Evolutionary conservation across 2,329 filamentous ascomycete genomes (phyloP).

Genomic region (Sclerotinia glacialis): DNA sequence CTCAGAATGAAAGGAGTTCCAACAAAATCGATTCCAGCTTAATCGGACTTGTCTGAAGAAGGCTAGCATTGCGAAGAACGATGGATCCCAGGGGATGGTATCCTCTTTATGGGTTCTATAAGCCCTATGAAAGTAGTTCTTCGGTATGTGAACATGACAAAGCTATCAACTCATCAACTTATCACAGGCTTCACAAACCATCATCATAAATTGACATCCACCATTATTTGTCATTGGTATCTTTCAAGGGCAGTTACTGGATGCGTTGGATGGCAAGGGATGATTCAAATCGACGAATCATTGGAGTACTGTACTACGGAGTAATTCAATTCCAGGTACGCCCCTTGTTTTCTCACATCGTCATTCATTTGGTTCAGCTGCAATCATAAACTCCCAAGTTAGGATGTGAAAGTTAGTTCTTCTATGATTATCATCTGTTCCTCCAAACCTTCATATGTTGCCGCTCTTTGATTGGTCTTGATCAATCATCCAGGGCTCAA

Average conservation of each 20-base stretch:
- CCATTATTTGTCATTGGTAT: neutral
- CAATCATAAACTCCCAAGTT: neutral
- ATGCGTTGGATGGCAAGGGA: neutral
- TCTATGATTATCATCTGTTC: neutral
- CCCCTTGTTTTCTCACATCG: neutral
- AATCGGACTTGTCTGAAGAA: neutral
- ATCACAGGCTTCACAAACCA: neutral
- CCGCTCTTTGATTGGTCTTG: neutral
- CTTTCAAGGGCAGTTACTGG: neutral
- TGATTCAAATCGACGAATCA: neutral
- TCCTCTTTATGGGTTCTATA: neutral
- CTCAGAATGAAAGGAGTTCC: neutral
- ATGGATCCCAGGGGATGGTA: neutral
- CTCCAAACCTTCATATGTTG: neutral
- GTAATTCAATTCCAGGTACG: neutral
- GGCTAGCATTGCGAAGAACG: neutral
- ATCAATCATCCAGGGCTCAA: neutral
- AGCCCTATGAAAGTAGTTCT: slow-evolving; percentile 2
- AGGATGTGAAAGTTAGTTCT: neutral
- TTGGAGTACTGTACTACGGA: neutral
- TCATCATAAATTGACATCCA: neutral
- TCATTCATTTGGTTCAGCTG: neutral
- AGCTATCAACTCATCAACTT: neutral
- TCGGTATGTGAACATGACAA: neutral
- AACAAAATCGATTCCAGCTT: neutral